phyloP scores from a whole-genome alignment of 768 basidiomycete genomes.

The Serendipita sp. region DNA sequence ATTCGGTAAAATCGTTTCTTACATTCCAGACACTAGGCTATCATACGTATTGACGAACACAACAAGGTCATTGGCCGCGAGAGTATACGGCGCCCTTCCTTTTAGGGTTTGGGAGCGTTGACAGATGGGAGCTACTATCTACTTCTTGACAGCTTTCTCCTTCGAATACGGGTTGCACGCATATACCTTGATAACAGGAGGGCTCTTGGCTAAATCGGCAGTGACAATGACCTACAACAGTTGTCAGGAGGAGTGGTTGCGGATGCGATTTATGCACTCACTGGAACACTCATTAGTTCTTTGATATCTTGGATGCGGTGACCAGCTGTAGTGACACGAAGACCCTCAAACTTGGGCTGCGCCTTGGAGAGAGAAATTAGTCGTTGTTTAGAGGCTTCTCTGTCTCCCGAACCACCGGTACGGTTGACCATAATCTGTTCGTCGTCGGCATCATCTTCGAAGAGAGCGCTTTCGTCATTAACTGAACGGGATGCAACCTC shows the following conservation, averaged over 20 bases:
- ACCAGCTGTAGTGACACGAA: constrained; percentile 53
- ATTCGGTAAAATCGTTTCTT: not conserved
- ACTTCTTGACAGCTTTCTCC: constrained; percentile 20
- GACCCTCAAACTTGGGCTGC: constrained; percentile 68
- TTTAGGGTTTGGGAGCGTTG: not conserved
- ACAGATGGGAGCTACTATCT: not conserved
- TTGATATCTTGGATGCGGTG: constrained; percentile 92
- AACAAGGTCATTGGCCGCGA: not conserved
- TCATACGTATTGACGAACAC: not conserved
- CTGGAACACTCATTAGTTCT: constrained; percentile 86
- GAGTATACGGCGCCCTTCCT: too few relatives aligned
- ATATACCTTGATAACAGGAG: constrained; percentile 94
- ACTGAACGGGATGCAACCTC: constrained; percentile 73
- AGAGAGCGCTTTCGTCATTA: constrained; percentile 74
- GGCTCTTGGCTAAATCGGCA: constrained; percentile 87
- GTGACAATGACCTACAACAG: constrained; percentile 70
- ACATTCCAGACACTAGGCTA: not conserved
- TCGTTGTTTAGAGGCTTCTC: constrained; percentile 64
- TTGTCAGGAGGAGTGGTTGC: constrained; percentile 2
- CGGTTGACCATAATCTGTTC: constrained; percentile 72
- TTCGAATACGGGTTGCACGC: constrained; percentile 83
- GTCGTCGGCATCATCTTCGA: constrained; percentile 78
- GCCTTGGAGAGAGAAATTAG: constrained; percentile 58
- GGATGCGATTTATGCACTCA: constrained; percentile 25
- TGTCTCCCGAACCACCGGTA: constrained; percentile 23